These are phyloP conservation scores for Kurtzmaniella cleridarum DNA, from an alignment of 805 yeast species.

Conservation along the genomic window DNA sequence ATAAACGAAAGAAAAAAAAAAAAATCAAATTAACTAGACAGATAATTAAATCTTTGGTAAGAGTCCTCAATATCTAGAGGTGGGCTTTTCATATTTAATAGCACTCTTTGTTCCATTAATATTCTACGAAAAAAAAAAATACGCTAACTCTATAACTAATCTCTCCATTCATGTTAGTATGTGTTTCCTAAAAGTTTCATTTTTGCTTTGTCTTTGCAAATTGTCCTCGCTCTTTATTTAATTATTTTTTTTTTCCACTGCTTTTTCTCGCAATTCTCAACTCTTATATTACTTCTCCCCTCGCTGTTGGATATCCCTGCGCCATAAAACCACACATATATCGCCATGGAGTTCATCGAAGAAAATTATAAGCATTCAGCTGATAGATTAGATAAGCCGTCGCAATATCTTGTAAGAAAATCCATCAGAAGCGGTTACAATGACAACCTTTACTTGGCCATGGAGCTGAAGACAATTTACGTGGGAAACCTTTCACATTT, in stretches of 20 bases:
- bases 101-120: too few relatives aligned
- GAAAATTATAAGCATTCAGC: slow-evolving; percentile 58
- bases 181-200: too few relatives aligned
- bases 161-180: too few relatives aligned
- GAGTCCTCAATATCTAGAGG: not conserved
- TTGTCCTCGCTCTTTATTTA: slow-evolving; percentile 6
- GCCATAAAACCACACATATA: not conserved
- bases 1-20: too few relatives aligned
- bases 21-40: not conserved
- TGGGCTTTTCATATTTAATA: not conserved
- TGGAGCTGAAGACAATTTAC: slow-evolving; percentile 71
- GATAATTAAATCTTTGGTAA: too few relatives aligned
- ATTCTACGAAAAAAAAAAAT: too few relatives aligned
- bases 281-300: slow-evolving; percentile 5
- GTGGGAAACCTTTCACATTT: slow-evolving; percentile 87
- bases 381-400: slow-evolving; percentile 65
- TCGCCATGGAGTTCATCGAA: slow-evolving; percentile 32
- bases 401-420: slow-evolving; percentile 59
- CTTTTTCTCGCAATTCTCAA: slow-evolving; percentile 10
- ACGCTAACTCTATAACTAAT: too few relatives aligned
- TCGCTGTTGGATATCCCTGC: not conserved
- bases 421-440: slow-evolving; percentile 51
- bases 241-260: slow-evolving; percentile 8
- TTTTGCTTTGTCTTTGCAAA: too few relatives aligned
- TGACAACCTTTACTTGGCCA: slow-evolving; percentile 60